Evolutionary conservation across 352 stramenopile genomes (phyloP).

Genomic region (Phytopythium kandeliae): DNA sequence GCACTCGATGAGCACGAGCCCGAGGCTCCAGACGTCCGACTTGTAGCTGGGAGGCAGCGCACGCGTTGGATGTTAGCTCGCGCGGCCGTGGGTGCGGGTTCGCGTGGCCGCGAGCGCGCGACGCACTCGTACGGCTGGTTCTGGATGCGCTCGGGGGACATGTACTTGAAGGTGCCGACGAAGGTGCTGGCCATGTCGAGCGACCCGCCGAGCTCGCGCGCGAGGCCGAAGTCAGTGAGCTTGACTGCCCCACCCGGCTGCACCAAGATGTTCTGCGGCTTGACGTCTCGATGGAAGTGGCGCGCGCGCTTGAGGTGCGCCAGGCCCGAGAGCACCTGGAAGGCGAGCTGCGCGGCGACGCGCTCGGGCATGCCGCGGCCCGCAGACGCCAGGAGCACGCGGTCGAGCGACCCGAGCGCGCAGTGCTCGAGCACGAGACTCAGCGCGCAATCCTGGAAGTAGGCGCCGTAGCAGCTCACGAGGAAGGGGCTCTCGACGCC

Average conservation of each 20-base stretch:
- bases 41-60: slow-evolving; percentile 40
- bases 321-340: slow-evolving; percentile 56
- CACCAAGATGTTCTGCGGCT: slow-evolving; percentile 91
- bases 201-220: slow-evolving; percentile 55
- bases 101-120: no score
- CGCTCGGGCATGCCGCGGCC: slow-evolving; percentile 32
- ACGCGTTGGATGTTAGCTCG: no score
- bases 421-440: slow-evolving; percentile 69
- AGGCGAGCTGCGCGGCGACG: slow-evolving; percentile 49
- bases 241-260: slow-evolving; percentile 76
- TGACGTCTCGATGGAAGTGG: slow-evolving; percentile 93
- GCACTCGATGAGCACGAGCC: slow-evolving; percentile 68
- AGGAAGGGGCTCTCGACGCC: slow-evolving; percentile 59
- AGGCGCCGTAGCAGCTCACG: slow-evolving; percentile 63
- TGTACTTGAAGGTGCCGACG: slow-evolving; percentile 91
- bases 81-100: no score
- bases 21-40: slow-evolving; percentile 75
- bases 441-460: slow-evolving; percentile 66
- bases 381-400: slow-evolving; percentile 11
- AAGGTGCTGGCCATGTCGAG: slow-evolving; percentile 84
- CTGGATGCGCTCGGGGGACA: slow-evolving; percentile 90
- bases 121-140: slow-evolving; percentile 71
- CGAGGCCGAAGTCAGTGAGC: slow-evolving; percentile 74
- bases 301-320: slow-evolving; percentile 49
- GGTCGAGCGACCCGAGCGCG: slow-evolving; percentile 53